Evolutionary conservation across 2,329 filamentous ascomycete genomes (phyloP).

Genomic region (Colletotrichum tamarilloi): DNA sequence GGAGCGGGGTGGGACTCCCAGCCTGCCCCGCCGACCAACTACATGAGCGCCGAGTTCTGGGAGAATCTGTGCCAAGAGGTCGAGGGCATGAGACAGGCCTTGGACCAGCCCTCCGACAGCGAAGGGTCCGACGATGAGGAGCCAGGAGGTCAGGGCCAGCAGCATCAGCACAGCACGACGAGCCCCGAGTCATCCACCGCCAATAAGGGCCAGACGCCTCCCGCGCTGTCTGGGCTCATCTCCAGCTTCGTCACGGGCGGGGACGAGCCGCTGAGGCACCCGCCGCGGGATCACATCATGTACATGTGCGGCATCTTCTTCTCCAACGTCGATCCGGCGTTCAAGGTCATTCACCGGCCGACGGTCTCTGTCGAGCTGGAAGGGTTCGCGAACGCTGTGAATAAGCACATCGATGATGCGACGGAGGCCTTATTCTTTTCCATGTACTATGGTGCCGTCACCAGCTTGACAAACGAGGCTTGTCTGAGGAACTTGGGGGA

Average conservation of each 20-base stretch:
- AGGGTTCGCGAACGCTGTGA: constrained; percentile 39
- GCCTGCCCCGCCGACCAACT: constrained; percentile 44
- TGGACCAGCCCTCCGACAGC: constrained; percentile 55
- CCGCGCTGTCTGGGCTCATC: constrained; percentile 42
- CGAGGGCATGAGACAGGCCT: constrained; percentile 55
- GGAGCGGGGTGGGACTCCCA: constrained; percentile 28
- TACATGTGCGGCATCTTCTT: constrained; percentile 50
- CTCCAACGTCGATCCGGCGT: constrained; percentile 54
- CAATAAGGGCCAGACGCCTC: constrained; percentile 36
- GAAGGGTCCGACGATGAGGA: constrained; percentile 46
- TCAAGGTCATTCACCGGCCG: constrained; percentile 58
- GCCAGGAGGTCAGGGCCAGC: background rate
- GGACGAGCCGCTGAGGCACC: constrained; percentile 42
- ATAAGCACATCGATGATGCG: constrained; percentile 38
- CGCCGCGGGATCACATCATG: constrained; percentile 49
- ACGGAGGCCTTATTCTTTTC: constrained; percentile 53
- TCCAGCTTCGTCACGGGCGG: constrained; percentile 13
- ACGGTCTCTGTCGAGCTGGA: constrained; percentile 46
- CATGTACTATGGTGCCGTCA: constrained; percentile 55
- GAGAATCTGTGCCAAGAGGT: constrained; percentile 55
- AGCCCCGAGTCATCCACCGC: constrained; percentile 43
- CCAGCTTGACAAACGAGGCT: constrained; percentile 44
- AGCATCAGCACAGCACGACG: constrained; percentile 30
- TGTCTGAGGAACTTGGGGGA: constrained; percentile 48
- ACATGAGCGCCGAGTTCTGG: constrained; percentile 58